Base-by-base conservation (phyloP, 2,329 filamentous ascomycete species). In the Stromatinia cepivora region DNA sequence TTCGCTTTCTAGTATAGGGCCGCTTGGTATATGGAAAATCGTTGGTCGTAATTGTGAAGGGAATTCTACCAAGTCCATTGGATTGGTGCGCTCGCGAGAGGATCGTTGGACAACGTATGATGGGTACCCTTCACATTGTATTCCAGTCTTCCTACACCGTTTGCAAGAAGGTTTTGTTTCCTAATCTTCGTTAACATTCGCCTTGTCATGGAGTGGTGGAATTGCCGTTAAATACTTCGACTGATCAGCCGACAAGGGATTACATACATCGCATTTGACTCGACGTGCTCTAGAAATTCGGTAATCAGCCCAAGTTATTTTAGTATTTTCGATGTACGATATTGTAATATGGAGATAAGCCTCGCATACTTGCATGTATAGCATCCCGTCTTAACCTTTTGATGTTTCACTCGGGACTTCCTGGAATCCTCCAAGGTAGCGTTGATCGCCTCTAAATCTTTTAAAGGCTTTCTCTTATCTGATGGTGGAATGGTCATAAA, bases 101-200 rank as follows among this genome's bases (percentile, higher is more conserved):
- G n/a, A 22, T 45, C 46, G 42, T 52, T 50, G 17, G 25, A 54
- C 4, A 48, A 17, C 39, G 20, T 39, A 42, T 67, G 42, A 25
- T 34, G 67, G 54, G 64, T 74, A 75, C 2, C 73, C 73, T 22
- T 70, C 70, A 52, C 73, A 75, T 57, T 68, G 53, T 5, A 71
- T 62, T 7, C 70, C 71, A 17, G 71, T 69, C 25, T 66, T 71
- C 13, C 28, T 53, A 46, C 74, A 75, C 39, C 70, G 62, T 22
- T 34, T 53, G 59, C 74, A 75, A 20, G 39, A 46, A 22, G 74
- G 74, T 39, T 72, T 71, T n/a, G 62, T 56, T 67, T 75, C 74
- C 65, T 67, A n/a, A 36, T 22, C n/a, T 67, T 52, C n/a, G 45
- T 67, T 13, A 67, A 61, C 11, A 34, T n/a, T 11, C 34, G 31